Conservation (phyloP, 2,329 filamentous ascomycete genomes). For the Pochonia chlamydosporia region DNA sequence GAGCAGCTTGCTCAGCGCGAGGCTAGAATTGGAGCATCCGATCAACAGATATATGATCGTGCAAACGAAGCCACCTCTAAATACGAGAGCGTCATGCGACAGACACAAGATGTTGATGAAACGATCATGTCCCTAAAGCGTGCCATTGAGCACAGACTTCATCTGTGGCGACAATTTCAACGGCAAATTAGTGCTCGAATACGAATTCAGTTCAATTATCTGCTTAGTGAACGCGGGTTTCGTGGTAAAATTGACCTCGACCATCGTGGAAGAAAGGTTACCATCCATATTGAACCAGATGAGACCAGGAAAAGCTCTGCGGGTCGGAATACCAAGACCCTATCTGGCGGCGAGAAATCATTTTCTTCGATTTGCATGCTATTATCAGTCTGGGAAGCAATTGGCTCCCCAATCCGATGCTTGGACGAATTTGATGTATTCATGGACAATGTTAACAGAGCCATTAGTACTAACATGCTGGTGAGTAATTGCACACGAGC, state of each 20-base stretch:
- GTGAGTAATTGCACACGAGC: constrained; percentile 52
- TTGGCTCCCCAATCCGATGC: constrained; percentile 91
- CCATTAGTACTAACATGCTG: constrained; percentile 90
- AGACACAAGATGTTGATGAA: constrained; percentile 33
- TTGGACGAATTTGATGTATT: constrained; percentile 98
- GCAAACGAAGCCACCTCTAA: constrained; percentile 33
- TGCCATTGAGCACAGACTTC: constrained; percentile 63
- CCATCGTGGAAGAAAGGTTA: constrained; percentile 66
- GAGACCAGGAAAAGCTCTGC: constrained; percentile 62
- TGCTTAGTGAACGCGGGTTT: constrained; percentile 85
- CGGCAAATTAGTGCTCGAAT: constrained; percentile 80
- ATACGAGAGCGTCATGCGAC: constrained; percentile 36
- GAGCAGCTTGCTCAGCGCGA: constrained; percentile 54
- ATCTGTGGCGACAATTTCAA: constrained; percentile 77
- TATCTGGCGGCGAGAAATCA: constrained; percentile 95
- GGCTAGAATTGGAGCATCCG: constrained; percentile 53
- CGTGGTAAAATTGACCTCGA: constrained; percentile 75
- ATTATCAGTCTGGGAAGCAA: constrained; percentile 92
- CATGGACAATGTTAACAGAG: constrained; percentile 96
- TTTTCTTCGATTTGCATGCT: constrained; percentile 95
- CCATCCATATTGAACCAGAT: constrained; percentile 69
- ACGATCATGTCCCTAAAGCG: constrained; percentile 42
- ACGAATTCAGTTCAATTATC: constrained; percentile 78
- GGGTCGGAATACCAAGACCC: constrained; percentile 80
- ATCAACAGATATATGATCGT: constrained; percentile 56